These are phyloP conservation scores for Thraustochytrium striatum DNA, from an alignment of 352 stramenopile genomes.

Conservation along the genomic window DNA sequence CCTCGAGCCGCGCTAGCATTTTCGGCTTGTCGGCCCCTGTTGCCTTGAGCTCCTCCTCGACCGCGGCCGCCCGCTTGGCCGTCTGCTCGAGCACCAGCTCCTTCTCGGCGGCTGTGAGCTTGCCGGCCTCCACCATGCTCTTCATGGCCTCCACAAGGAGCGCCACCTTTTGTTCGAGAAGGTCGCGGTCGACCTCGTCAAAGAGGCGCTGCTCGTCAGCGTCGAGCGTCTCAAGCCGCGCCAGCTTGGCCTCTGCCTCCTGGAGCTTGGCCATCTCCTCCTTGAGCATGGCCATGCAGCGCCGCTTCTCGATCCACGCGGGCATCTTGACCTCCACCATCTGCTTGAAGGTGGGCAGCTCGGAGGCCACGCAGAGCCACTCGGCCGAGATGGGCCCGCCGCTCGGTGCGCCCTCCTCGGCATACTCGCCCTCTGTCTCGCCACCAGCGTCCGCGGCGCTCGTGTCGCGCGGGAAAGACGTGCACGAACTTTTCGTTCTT, in stretches of 20 bases:
- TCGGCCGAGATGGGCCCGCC: constrained; percentile 48
- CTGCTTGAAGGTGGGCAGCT: constrained; percentile 48
- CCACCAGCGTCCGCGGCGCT: not conserved
- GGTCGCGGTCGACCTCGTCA: constrained; percentile 27
- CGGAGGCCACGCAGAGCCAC: constrained; percentile 47
- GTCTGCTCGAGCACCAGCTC: constrained; percentile 41
- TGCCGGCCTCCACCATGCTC: constrained; percentile 48
- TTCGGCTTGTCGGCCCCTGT: not conserved
- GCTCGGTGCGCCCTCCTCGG: not conserved
- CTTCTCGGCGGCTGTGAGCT: constrained; percentile 50
- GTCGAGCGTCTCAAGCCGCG: constrained; percentile 40
- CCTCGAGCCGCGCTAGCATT: not conserved
- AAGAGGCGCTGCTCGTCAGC: constrained; percentile 46
- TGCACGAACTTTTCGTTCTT: constrained; percentile 74
- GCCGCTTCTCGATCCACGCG: constrained; percentile 52
- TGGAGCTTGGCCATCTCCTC: constrained; percentile 29
- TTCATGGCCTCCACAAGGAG: constrained; percentile 49
- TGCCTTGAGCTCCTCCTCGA: not conserved
- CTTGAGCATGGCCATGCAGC: constrained; percentile 41
- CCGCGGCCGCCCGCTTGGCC: not conserved
- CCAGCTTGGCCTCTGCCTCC: constrained; percentile 48
- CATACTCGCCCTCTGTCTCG: constrained; percentile 42
- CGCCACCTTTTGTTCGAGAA: constrained; percentile 38
- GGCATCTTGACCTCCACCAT: constrained; percentile 40
- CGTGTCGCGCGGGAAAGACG: constrained; percentile 63